phyloP scores from a whole-genome alignment of 306 rosid genomes.

The Alnus glutinosa region DNA sequence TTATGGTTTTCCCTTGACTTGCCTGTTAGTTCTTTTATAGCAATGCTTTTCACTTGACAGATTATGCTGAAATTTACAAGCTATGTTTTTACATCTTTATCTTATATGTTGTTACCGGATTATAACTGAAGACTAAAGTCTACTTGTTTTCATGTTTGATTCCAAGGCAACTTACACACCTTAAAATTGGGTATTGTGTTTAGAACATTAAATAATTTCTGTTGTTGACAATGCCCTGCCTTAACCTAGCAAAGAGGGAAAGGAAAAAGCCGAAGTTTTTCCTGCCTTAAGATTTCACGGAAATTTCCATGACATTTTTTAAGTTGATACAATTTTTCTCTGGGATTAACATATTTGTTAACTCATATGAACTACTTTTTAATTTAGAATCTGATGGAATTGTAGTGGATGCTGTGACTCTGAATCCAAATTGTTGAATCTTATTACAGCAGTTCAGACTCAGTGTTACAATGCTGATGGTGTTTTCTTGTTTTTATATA shows the following conservation, averaged over 20 bases:
- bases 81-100: background rate
- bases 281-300: background rate
- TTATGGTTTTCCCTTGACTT: constrained; percentile 3
- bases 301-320: background rate
- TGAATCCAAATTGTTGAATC: background rate
- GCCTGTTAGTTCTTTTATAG: background rate
- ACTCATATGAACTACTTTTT: background rate
- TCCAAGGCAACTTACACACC: background rate
- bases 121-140: background rate
- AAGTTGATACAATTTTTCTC: background rate
- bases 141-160: background rate
- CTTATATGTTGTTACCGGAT: background rate
- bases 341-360: background rate
- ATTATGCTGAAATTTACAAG: background rate
- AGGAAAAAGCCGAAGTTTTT: background rate
- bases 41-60: constrained; percentile 1
- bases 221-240: background rate
- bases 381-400: background rate
- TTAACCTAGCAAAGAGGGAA: background rate
- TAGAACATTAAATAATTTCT: background rate
- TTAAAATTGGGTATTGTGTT: background rate
- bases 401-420: background rate
- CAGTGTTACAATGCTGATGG: background rate
- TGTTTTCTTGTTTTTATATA: background rate
- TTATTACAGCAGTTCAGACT: background rate